Evolutionary conservation across 1,139 yeast species (phyloP).

Genomic region (Saccharomycopsis phalli): DNA sequence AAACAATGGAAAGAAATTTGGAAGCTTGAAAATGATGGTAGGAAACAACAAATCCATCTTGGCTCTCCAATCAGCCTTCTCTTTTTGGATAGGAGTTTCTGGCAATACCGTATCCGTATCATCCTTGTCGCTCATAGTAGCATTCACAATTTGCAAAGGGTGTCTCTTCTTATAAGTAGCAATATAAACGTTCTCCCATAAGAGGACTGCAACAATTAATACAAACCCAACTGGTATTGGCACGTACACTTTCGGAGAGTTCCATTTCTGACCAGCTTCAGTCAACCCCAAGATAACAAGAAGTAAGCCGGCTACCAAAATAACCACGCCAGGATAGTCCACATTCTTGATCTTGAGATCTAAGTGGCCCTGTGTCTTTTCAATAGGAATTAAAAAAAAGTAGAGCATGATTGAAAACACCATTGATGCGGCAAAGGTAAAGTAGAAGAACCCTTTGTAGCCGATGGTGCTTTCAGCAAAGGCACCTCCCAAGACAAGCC

Average conservation of each 20-base stretch:
- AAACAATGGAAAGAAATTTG: slow-evolving; percentile 11
- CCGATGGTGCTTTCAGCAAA: slow-evolving; percentile 28
- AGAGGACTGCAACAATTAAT: slow-evolving; percentile 21
- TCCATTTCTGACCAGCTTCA: slow-evolving; percentile 30
- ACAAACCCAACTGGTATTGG: slow-evolving; percentile 25
- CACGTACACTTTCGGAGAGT: slow-evolving; percentile 26
- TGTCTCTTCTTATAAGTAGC: slow-evolving; percentile 5
- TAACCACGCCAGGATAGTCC: slow-evolving; percentile 26
- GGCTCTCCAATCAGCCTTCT: slow-evolving; percentile 8
- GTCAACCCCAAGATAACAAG: slow-evolving; percentile 30
- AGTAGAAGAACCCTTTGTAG: slow-evolving; percentile 27
- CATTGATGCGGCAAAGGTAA: slow-evolving; percentile 25
- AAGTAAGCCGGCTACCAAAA: slow-evolving; percentile 26
- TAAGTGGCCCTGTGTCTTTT: slow-evolving; percentile 21
- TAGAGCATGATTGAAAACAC: slow-evolving; percentile 19
- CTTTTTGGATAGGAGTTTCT: too few relatives aligned
- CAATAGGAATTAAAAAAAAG: slow-evolving; percentile 23
- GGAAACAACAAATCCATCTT: slow-evolving; percentile 15
- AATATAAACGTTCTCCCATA: slow-evolving; percentile 19
- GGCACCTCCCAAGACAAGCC: slow-evolving; percentile 31
- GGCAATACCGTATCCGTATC: too few relatives aligned
- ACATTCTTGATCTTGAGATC: slow-evolving; percentile 23
- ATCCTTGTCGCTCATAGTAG: too few relatives aligned
- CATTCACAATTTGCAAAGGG: not conserved
- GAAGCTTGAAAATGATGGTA: slow-evolving; percentile 4